Conservation (phyloP, 2,329 filamentous ascomycete genomes). For the Fusarium sp. region DNA sequence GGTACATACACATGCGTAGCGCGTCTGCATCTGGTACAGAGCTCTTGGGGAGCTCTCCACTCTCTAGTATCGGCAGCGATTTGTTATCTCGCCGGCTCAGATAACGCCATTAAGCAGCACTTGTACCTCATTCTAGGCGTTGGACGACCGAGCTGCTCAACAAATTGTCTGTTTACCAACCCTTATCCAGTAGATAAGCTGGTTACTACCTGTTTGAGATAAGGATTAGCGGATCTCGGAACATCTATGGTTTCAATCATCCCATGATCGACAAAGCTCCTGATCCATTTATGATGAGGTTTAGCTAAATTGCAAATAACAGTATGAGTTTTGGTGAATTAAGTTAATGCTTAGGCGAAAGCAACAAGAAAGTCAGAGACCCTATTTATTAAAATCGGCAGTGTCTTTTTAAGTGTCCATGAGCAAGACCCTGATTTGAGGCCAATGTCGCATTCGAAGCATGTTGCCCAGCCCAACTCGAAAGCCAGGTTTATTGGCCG, state of each 20-base stretch:
- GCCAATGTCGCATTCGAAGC: not conserved
- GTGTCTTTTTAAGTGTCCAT: not conserved
- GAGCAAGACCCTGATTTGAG: not conserved
- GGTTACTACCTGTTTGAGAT: constrained; percentile 4
- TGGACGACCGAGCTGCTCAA: constrained; percentile 2
- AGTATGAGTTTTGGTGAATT: not conserved
- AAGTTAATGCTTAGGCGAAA: not conserved
- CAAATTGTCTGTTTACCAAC: constrained; percentile 5
- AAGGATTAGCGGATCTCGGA: constrained; percentile 9
- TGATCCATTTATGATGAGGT: not conserved
- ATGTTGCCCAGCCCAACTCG: too few species aligned
- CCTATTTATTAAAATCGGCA: too few species aligned
- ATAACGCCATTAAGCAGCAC: constrained; percentile 40
- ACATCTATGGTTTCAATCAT: constrained; percentile 7
- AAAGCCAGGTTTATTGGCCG: too few species aligned
- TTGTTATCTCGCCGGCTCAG: constrained; percentile 34
- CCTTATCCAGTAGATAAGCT: constrained; percentile 9
- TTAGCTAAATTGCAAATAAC: not conserved
- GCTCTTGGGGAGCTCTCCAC: constrained; percentile 24
- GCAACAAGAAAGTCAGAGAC: not conserved
- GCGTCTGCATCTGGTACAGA: constrained; percentile 5
- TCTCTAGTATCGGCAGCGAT: constrained; percentile 18
- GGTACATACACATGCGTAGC: constrained; percentile 15
- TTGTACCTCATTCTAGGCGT: constrained; percentile 35
- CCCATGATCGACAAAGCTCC: not conserved